Base-by-base conservation (phyloP, 192 early-diverging fungal species). In the Coemansia sp. region DNA sequence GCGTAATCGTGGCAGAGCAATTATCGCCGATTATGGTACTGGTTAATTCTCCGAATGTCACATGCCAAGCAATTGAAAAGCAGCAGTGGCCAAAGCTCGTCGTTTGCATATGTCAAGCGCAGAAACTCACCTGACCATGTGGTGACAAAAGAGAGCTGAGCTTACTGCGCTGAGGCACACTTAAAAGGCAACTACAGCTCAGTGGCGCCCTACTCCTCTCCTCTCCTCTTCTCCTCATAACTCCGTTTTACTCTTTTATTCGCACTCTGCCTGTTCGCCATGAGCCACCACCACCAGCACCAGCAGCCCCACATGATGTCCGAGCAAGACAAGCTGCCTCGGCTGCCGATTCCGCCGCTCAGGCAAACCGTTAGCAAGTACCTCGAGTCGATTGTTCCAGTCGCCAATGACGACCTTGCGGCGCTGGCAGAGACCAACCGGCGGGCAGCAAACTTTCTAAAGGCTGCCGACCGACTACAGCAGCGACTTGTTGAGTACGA, bases 301-400 rank as follows among this genome's bases (percentile, higher is more conserved):
- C 41, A 36, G 12, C 42, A 48, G 33, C 34, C 41, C 10, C 41
- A 67, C 36, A 72, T 32, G 50, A 35, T 72, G 39, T 52, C 78
- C 2, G 55, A 50, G 53, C 63, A 72, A 32, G 37, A 34, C 22
- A 66, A 46, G 39, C 63, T 90, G 37, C 86, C 85, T 19, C 77
- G 80, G 2, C 63, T 89, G 17, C 88, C 88, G 2, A 81, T 91
- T n/a, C 87, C 88, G 29, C 58, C 79, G 1, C 79, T 90, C 8
- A 74, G 83, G 59, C 78, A 85, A 26, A 86, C 86, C 3, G 61
- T 84, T 34, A 52, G 69, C 21, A 78, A 67, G 22, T 88, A 88
- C 50, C 59, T 90, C 7, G 75, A 66, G 35, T 83, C 87, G 5
- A 72, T 87, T 44, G 66, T 67, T 27, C 86, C 89, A 17, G 59